phyloP scores from a whole-genome alignment of 1,139 yeast species.

The Diutina siamensis region DNA sequence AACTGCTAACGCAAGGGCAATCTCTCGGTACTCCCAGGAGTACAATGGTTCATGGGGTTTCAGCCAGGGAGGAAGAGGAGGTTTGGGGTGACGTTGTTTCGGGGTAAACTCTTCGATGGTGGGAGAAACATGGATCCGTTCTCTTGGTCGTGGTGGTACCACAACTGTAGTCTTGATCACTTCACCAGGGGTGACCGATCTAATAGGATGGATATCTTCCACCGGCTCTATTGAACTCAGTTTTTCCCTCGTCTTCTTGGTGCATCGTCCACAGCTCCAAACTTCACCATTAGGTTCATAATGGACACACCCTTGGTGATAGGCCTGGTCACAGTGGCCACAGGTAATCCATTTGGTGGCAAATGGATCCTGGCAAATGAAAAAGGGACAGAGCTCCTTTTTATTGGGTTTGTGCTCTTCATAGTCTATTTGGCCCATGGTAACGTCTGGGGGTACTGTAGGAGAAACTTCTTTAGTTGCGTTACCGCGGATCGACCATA shows the following conservation, averaged over 20 bases:
- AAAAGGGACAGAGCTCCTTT: neutral
- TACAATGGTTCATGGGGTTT: neutral
- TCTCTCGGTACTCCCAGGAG: neutral
- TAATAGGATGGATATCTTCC: no score
- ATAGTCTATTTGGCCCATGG: neutral
- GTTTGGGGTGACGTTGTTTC: neutral
- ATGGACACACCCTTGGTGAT: slow-evolving; percentile 3
- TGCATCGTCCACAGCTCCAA: neutral
- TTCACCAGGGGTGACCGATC: no score
- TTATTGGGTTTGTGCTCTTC: neutral
- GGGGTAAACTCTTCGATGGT: neutral
- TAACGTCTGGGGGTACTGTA: neutral
- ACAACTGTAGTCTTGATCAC: no score
- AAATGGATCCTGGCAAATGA: slow-evolving; percentile 1
- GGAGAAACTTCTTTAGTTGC: neutral
- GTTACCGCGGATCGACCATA: neutral
- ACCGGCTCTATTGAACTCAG: neutral
- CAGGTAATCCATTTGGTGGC: neutral
- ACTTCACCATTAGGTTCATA: neutral
- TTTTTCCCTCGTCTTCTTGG: neutral
- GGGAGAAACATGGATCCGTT: no score
- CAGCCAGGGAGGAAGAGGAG: slow-evolving; percentile 3
- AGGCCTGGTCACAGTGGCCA: neutral
- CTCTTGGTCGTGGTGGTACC: no score
- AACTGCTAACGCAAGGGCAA: neutral